Percentiles rank a stretch among this genome's conserved stretches.
Conservation (phyloP, 2,329 filamentous ascomycete species). For the Pyricularia sp. region DNA sequence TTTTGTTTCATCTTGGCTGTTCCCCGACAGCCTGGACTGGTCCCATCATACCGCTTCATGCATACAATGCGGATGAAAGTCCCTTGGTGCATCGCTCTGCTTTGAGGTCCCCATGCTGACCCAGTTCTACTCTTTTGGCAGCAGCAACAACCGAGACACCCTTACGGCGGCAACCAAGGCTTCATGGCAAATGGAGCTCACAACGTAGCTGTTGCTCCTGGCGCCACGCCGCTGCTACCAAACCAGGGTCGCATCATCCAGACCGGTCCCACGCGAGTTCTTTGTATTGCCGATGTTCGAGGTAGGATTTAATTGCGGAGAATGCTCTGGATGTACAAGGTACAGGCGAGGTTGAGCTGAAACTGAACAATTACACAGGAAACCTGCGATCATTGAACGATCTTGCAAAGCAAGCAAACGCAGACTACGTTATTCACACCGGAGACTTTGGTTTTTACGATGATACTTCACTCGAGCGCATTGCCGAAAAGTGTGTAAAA, state of each 20-base stretch:
- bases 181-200: conserved; percentile 56
- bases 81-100: too few species aligned
- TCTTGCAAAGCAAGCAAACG: conserved; percentile 85
- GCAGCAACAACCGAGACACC: conserved; percentile 24
- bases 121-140: not conserved
- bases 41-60: not conserved
- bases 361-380: conserved; percentile 42
- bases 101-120: not conserved
- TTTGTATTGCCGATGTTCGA: conserved; percentile 65
- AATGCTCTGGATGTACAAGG: conserved; percentile 1
- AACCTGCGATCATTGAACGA: conserved; percentile 95
- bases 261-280: conserved; percentile 54
- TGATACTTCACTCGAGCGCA: conserved; percentile 86
- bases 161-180: conserved; percentile 39
- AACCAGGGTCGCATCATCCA: conserved; percentile 60
- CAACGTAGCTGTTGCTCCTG: conserved; percentile 39
- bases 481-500: conserved; percentile 82
- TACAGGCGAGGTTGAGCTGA: not conserved
- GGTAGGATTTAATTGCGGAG: conserved; percentile 33
- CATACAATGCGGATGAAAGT: not conserved
- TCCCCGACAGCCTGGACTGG: not conserved
- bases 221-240: conserved; percentile 55
- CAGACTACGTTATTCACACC: conserved; percentile 97
- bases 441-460: conserved; percentile 99
- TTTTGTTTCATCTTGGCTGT: not conserved